A percentile compares a stretch with the other conserved stretches of the same genome.
These are phyloP conservation scores for Cladophialophora psammophila DNA, from an alignment of 2,329 filamentous ascomycete genomes.

Conservation along the genomic window DNA sequence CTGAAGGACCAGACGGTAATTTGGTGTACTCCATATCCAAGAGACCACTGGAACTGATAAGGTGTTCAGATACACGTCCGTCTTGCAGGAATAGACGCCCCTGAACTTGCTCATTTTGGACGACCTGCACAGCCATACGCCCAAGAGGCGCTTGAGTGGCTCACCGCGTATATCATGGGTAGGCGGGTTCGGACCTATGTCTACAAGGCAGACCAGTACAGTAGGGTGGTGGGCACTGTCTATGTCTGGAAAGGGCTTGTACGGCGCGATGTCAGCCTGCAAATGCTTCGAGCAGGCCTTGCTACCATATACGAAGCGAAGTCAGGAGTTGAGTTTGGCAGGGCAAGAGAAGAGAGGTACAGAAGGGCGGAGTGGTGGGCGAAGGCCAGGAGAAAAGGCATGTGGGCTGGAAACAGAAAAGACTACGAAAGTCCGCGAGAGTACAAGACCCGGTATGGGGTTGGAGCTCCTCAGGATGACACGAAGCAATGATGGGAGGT, in stretches of 20 bases:
- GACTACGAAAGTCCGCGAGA: conserved; percentile 83
- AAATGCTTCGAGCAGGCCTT: conserved; percentile 85
- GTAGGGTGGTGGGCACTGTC: conserved; percentile 86
- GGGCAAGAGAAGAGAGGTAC: conserved; percentile 63
- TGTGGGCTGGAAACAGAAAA: conserved; percentile 74
- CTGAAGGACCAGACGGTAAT: conserved; percentile 79
- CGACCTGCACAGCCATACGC: conserved; percentile 83
- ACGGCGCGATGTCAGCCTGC: conserved; percentile 80
- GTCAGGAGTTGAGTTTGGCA: conserved; percentile 85
- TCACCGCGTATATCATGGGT: conserved; percentile 74
- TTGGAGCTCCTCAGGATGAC: conserved; percentile 29
- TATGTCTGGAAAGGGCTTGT: conserved; percentile 69
- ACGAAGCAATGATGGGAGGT: conserved; percentile 13
- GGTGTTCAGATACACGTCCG: conserved; percentile 74
- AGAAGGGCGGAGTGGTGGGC: conserved; percentile 61
- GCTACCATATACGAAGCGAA: conserved; percentile 96
- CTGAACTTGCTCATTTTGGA: conserved; percentile 92
- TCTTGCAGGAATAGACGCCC: conserved; percentile 90
- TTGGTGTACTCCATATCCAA: conserved; percentile 27
- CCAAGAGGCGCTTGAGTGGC: conserved; percentile 80
- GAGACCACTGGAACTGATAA: conserved; percentile 17
- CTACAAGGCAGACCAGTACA: conserved; percentile 88
- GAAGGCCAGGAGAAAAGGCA: conserved; percentile 69
- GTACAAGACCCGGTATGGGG: conserved; percentile 71
- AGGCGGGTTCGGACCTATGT: conserved; percentile 82